Base-by-base conservation (phyloP, 129 eudicot genomes). In the Oenanthe sinensis region DNA sequence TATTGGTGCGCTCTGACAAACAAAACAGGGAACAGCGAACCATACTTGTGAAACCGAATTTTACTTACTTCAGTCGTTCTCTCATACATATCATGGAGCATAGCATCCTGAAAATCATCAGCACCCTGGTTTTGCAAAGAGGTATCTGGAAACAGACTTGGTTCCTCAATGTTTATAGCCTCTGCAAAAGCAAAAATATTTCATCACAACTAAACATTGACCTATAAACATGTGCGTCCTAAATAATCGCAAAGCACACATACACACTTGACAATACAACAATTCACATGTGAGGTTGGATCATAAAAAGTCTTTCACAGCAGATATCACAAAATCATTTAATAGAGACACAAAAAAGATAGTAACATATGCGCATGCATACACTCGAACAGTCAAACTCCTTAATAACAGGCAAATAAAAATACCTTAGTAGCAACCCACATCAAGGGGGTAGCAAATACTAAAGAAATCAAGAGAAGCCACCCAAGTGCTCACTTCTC, bases 1-100 rank as follows among this genome's bases (percentile, higher is more conserved):
- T 54, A 39, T 36, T 52, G 71, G 40, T 39, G 50, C 60, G n/a
- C 54, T 72, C 19, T 9, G 26, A 76, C 79, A 77, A 77, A 11
- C 24, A 15, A 77, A 50, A 49, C 8, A 28, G 42, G 42, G 15
- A 58, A 77, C 20, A 58, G 24, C 16, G 15, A 42, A 42, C 19
- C 6, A 1, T 48, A 22, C 30, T 37, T 77, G 50, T 39, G 46
- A 73, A 81, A 70, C 42, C 43, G 47, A 84, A 48, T 37, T 67
- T 42, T 24, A 82, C 96, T 88, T 84, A 95, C 99, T 78, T 90
- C 87, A 71, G 83, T 80, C 74, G 79, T 81, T 70, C 77, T 77
- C 63, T 90, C 87, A 73, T 33, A 91, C n/a, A 88, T 76, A 47
- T 85, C 95, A 81, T 95, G 81, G 83, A 89, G 84, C 84, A 90